A percentile compares a stretch with the other conserved stretches of the same genome.
Evolutionary conservation across 192 early-diverging fungal species (phyloP).

Genomic region (Thoreauomyces humboldtii): DNA sequence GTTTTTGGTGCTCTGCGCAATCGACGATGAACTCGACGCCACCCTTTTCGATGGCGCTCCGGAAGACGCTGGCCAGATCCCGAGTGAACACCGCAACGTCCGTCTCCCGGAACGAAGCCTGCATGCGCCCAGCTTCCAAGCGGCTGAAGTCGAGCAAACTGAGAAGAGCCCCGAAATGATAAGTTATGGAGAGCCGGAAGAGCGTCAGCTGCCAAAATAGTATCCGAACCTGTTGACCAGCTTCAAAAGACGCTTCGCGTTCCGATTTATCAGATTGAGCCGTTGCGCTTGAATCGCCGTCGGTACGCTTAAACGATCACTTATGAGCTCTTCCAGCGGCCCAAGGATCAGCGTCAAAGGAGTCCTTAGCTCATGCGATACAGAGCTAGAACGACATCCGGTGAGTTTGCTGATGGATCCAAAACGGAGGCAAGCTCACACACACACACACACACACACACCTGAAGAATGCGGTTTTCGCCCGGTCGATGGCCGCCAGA

Average conservation of each 20-base stretch:
- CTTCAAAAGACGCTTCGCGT: conserved; percentile 50
- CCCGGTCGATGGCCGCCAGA: conserved; percentile 35
- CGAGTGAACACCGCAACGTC: conserved; percentile 46
- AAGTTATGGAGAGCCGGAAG: too few species aligned
- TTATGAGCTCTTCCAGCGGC: conserved; percentile 39
- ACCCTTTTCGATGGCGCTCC: conserved; percentile 47
- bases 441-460: too few species aligned
- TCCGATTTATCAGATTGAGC: conserved; percentile 47
- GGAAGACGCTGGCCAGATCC: conserved; percentile 54
- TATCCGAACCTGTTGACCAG: conserved; percentile 61
- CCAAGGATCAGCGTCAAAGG: conserved; percentile 55
- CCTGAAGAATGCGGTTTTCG: conserved; percentile 40
- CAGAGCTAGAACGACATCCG: too few species aligned
- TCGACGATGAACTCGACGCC: conserved; percentile 44
- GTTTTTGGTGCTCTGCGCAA: conserved; percentile 7
- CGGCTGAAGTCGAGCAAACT: conserved; percentile 52
- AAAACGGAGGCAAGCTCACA: too few species aligned
- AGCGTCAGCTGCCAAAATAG: too few species aligned
- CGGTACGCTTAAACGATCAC: conserved; percentile 23
- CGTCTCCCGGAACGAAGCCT: conserved; percentile 48
- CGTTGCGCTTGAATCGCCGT: conserved; percentile 16
- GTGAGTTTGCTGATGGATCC: too few species aligned
- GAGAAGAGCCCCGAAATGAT: too few species aligned
- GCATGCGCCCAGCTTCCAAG: conserved; percentile 53
- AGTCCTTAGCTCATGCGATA: conserved; percentile 36